These are phyloP conservation scores for Chrysanthemum makinoi DNA, from an alignment of 129 eudicot genomes.

Conservation along the genomic window DNA sequence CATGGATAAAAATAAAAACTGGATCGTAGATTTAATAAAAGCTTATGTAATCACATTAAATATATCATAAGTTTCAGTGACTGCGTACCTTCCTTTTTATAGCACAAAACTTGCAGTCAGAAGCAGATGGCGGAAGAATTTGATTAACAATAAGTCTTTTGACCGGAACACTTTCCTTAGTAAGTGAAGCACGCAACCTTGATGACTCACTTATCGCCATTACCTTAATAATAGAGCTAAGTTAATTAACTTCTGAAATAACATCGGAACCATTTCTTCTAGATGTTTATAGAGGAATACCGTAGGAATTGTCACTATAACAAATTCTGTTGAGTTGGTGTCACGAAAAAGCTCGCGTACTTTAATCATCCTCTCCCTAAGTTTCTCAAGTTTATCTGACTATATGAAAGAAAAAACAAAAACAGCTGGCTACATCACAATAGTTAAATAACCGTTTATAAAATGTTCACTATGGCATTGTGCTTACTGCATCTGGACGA, in stretches of 20 bases:
- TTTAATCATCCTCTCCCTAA: slow-evolving; percentile 90
- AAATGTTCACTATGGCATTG: not conserved
- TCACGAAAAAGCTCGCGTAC: slow-evolving; percentile 96
- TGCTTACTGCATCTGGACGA: slow-evolving; percentile 65
- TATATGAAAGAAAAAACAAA: slow-evolving; percentile 26
- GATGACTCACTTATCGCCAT: slow-evolving; percentile 94
- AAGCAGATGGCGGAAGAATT: slow-evolving; percentile 87
- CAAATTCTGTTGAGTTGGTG: slow-evolving; percentile 80
- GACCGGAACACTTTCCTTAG: slow-evolving; percentile 87
- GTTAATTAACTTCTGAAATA: not conserved
- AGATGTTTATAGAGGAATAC: slow-evolving; percentile 32
- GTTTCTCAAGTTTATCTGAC: slow-evolving; percentile 71
- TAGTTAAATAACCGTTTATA: not conserved
- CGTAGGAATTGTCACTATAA: slow-evolving; percentile 96
- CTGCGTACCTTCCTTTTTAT: slow-evolving; percentile 83
- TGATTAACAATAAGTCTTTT: slow-evolving; percentile 94
- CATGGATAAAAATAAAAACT: not conserved
- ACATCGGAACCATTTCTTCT: not conserved
- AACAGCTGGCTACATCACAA: not conserved
- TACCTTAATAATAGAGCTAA: slow-evolving; percentile 35
- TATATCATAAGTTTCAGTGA: not conserved
- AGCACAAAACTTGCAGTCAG: slow-evolving; percentile 97
- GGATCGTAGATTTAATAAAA: no score
- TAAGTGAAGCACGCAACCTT: slow-evolving; percentile 82
- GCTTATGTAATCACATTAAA: not conserved